These are phyloP conservation scores for Alternaria rosae DNA, from an alignment of 2,329 filamentous ascomycete species.

Conservation along the genomic window DNA sequence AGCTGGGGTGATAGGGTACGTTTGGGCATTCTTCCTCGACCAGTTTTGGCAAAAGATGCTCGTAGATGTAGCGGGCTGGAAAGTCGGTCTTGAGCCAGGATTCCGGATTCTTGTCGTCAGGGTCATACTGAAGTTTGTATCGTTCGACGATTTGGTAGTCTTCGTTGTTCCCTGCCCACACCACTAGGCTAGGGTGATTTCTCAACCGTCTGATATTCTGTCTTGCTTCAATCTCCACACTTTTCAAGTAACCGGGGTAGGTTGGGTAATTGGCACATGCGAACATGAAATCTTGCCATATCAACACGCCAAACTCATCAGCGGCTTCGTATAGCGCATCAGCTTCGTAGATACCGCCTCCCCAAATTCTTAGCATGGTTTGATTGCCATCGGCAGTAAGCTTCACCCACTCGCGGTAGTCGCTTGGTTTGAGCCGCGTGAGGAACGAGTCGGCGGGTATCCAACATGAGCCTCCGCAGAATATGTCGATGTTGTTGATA, in stretches of 20 bases:
- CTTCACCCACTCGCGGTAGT: constrained; percentile 77
- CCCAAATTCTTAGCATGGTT: constrained; percentile 83
- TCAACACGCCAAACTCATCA: constrained; percentile 77
- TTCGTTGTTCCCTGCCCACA: constrained; percentile 94
- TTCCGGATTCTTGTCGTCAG: constrained; percentile 76
- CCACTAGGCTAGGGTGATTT: constrained; percentile 85
- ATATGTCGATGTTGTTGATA: constrained; percentile 77
- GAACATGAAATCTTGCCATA: constrained; percentile 90
- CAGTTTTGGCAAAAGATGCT: constrained; percentile 75
- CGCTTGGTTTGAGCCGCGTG: constrained; percentile 69
- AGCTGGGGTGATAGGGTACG: constrained; percentile 77
- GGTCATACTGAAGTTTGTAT: constrained; percentile 76
- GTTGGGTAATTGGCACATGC: constrained; percentile 69
- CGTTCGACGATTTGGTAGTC: constrained; percentile 87
- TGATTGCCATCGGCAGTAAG: constrained; percentile 79
- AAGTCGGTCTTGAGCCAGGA: constrained; percentile 89
- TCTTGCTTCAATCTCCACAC: constrained; percentile 60
- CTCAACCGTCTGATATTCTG: constrained; percentile 73
- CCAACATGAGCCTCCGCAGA: constrained; percentile 85
- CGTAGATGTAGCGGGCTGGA: constrained; percentile 91
- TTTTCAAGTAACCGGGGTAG: constrained; percentile 65
- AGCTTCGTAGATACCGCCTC: constrained; percentile 79
- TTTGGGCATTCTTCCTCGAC: constrained; percentile 71
- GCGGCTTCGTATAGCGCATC: constrained; percentile 76
- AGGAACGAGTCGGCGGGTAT: constrained; percentile 84